phyloP scores from a whole-genome alignment of 1,139 yeast genomes.

The Diutina catenulata region DNA sequence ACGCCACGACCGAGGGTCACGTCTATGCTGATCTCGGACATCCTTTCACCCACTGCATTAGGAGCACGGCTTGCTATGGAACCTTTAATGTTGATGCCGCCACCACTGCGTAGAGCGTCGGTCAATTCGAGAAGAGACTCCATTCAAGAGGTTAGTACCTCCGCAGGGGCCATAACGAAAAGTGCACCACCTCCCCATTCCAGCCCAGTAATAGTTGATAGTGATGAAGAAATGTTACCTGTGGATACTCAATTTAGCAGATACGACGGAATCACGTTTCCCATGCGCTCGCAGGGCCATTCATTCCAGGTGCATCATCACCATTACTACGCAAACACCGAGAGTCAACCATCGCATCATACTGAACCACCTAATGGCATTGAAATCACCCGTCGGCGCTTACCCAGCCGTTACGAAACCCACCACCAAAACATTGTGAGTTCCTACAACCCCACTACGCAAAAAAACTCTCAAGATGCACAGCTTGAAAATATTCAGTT shows the following conservation, averaged over 20 bases:
- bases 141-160: too few species aligned
- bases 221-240: too few species aligned
- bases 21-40: slow-evolving; percentile 8
- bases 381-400: slow-evolving; percentile 6
- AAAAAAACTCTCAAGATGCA: slow-evolving; percentile 3
- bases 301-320: slow-evolving; percentile 31
- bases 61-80: slow-evolving; percentile 15
- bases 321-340: slow-evolving; percentile 22
- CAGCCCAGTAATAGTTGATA: too few species aligned
- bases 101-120: too few species aligned
- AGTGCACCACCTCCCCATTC: too few species aligned
- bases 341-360: neutral
- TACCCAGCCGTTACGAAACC: slow-evolving; percentile 2
- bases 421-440: slow-evolving; percentile 4
- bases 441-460: slow-evolving; percentile 5
- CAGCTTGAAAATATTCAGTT: slow-evolving; percentile 9
- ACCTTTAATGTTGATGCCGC: slow-evolving; percentile 5
- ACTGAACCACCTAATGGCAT: too few species aligned
- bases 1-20: too few species aligned
- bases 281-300: slow-evolving; percentile 1
- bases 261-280: too few species aligned
- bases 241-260: too few species aligned
- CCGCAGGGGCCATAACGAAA: too few species aligned
- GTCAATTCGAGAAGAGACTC: too few species aligned
- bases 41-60: slow-evolving; percentile 14